A percentile compares a stretch with the other conserved stretches of the same genome.
These are phyloP conservation scores for Prunella vulgaris DNA, from an alignment of 257 asterid genomes.

Conservation along the genomic window DNA sequence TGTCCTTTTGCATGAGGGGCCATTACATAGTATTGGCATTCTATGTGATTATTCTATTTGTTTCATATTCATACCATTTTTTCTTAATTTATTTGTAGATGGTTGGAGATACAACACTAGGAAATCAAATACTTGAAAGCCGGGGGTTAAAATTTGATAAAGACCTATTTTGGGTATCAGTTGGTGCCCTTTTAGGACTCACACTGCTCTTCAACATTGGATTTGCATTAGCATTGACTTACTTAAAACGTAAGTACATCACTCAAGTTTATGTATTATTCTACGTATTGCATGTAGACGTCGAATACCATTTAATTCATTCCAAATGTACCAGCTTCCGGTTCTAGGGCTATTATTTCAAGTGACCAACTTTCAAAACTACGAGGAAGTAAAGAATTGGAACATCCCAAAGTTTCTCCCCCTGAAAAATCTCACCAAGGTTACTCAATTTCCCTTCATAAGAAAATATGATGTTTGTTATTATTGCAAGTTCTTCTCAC, in stretches of 20 bases:
- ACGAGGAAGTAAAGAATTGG: slow-evolving; percentile 26
- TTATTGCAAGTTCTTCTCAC: slow-evolving; percentile 9
- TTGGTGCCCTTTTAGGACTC: slow-evolving; percentile 52
- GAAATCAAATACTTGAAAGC: slow-evolving; percentile 41
- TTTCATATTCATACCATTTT: background rate
- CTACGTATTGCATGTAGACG: background rate
- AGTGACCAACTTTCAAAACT: slow-evolving; percentile 41
- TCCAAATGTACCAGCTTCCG: slow-evolving; percentile 40
- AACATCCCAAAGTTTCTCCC: too few species aligned
- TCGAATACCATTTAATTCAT: background rate
- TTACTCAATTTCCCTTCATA: too few species aligned
- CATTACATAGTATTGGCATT: background rate
- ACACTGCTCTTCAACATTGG: slow-evolving; percentile 48
- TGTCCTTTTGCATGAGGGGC: background rate
- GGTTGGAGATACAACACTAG: slow-evolving; percentile 42
- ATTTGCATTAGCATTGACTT: slow-evolving; percentile 40
- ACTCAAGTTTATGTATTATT: background rate
- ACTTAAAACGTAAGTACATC: slow-evolving; percentile 43
- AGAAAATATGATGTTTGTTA: background rate
- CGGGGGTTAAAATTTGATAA: slow-evolving; percentile 48
- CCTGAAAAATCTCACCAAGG: too few species aligned
- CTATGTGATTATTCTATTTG: background rate
- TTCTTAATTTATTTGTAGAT: slow-evolving; percentile 5
- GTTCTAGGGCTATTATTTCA: slow-evolving; percentile 67
- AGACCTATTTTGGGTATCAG: slow-evolving; percentile 49